Evolutionary conservation across 345 rosid species (phyloP), one percentile per base, ranked within the genome.

Genomic region (Euphorbia peplus): DNA sequence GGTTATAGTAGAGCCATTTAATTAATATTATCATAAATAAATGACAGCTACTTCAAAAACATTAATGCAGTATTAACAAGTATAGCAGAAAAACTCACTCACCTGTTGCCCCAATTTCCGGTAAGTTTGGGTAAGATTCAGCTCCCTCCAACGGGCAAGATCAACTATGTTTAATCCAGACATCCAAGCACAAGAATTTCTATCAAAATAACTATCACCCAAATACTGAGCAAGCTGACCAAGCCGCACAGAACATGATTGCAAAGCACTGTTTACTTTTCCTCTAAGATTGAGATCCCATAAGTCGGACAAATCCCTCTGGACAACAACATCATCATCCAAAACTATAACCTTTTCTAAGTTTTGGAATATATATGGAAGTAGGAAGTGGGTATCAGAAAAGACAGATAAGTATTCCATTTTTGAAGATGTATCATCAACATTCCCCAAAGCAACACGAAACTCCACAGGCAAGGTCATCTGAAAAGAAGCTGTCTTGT

Each of bases 271-370:
- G 56, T 84, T 88, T 60, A 89, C 93, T 86, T 93, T 93, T 63
- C 95, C 91, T 76, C 75, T 86, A 95, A 93, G 82, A 64, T 83
- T 72, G 46, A 93, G 71, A 64, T 76, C 82, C 98, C 98, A 89
- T 24, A 93, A 75, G 21, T 73, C 73, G 62, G 96, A 84, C 73
- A 93, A 81, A 73, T 93, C 98, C 72, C 75, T 77, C 90, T 82
- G 95, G 75, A 93, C 92, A 73, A 89, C 91, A 65, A 93, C 85
- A 69, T 93, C 98, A 76, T 93, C 97, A 70, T 91, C 98, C 77
- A 93, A 77, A 80, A 93, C 82, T 69, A 93, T 84, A 47, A 88
- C 74, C 75, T 83, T 91, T 70, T 79, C 74, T 82, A 95, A 73
- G 66, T 82, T 85, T 28, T 59, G 85, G 79, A 91, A 91, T 74